These are phyloP conservation scores for Solanum pinnatisectum DNA, from an alignment of 257 asterid genomes.

Conservation along the genomic window DNA sequence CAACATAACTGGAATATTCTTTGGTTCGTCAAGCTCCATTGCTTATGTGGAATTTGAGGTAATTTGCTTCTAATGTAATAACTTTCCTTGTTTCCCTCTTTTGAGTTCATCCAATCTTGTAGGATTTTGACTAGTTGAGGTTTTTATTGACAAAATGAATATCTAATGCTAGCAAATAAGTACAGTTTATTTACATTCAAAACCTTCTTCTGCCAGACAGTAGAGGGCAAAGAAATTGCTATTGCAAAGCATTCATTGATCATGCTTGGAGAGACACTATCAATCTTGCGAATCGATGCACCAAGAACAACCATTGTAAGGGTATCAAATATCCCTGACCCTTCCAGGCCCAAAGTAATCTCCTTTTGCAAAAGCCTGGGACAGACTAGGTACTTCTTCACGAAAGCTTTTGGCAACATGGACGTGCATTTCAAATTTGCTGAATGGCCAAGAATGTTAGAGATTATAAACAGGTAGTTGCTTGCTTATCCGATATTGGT, in stretches of 20 bases:
- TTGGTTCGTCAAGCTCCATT: constrained; percentile 31
- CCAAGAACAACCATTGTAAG: constrained; percentile 58
- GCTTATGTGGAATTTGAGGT: constrained; percentile 69
- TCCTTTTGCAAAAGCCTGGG: constrained; percentile 28
- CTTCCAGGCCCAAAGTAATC: fast-evolving
- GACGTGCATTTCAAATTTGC: constrained; percentile 33
- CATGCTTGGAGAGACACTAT: constrained; percentile 33
- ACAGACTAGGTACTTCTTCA: fast-evolving
- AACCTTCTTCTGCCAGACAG: constrained; percentile 32
- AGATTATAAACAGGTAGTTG: constrained; percentile 45
- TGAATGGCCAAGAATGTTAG: constrained; percentile 65
- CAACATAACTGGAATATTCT: constrained; percentile 35
- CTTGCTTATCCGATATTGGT: not conserved
- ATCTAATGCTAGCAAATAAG: not conserved
- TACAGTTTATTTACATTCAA: not conserved
- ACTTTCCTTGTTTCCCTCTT: not conserved
- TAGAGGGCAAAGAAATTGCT: constrained; percentile 48
- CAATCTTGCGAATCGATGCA: constrained; percentile 37
- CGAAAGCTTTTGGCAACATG: not conserved
- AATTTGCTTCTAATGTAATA: not conserved
- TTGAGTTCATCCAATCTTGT: not conserved
- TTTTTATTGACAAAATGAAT: not conserved
- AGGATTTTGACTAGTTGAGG: not conserved
- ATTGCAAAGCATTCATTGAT: constrained; percentile 33
- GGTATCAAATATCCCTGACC: constrained; percentile 6